A percentile compares a stretch with the other conserved stretches of the same genome.
phyloP scores from a whole-genome alignment of 2,329 filamentous ascomycete species.

The Diaporthe longicolla region DNA sequence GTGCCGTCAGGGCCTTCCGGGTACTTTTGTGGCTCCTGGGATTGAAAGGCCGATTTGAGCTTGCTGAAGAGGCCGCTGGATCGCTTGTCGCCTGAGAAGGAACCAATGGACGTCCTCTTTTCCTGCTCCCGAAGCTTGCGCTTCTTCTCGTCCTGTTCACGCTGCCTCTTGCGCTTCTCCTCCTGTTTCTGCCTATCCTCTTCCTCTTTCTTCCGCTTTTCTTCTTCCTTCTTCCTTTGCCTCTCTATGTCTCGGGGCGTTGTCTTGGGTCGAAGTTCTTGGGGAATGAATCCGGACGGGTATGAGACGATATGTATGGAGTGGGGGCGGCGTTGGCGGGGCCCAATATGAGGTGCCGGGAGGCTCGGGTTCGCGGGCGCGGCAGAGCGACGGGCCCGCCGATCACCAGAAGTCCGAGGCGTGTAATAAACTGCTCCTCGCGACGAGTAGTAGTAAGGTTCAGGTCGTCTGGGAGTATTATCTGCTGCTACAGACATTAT shows the following conservation, averaged over 20 bases:
- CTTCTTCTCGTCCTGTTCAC: conserved; percentile 46
- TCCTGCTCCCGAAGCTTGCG: conserved; percentile 47
- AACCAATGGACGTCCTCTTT: conserved; percentile 48
- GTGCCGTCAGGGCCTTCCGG: conserved; percentile 37
- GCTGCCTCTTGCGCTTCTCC: conserved; percentile 48
- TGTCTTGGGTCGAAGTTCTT: conserved; percentile 55
- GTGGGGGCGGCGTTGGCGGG: conserved; percentile 66
- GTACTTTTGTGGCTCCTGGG: conserved; percentile 41
- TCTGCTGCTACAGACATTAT: conserved; percentile 37
- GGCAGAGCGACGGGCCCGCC: conserved; percentile 43
- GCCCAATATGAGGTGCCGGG: conserved; percentile 61
- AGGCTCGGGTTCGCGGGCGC: conserved; percentile 46
- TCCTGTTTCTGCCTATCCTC: conserved; percentile 39
- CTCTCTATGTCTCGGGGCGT: conserved; percentile 49
- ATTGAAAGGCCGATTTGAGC: conserved; percentile 47
- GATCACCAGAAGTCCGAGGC: conserved; percentile 43
- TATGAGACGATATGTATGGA: conserved; percentile 69
- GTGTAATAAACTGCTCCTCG: conserved; percentile 44
- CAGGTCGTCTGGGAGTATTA: conserved; percentile 31
- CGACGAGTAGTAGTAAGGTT: conserved; percentile 42
- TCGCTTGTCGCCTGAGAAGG: conserved; percentile 52
- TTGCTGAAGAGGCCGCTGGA: conserved; percentile 49
- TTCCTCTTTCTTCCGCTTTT: conserved; percentile 56
- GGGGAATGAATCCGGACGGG: conserved; percentile 57
- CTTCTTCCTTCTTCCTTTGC: conserved; percentile 63